Conservation (phyloP, 768 basidiomycete genomes). For the Tricholoma furcatifolium region DNA sequence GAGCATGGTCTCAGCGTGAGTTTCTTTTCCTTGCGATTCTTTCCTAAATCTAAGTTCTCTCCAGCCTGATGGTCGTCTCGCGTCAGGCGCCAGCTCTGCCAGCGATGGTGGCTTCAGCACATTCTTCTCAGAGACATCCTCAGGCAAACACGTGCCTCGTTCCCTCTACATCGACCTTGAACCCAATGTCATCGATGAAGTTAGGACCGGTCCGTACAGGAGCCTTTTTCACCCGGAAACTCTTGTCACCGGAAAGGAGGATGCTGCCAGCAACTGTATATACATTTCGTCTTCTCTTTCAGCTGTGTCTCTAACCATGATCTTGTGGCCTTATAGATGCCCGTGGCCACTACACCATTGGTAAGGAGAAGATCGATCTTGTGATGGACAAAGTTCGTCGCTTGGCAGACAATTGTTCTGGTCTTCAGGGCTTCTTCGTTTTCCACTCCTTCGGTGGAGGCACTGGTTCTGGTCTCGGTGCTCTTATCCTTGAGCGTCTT, state of each 20-base stretch:
- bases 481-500: slow-evolving; percentile 91
- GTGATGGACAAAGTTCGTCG: slow-evolving; percentile 96
- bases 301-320: neutral
- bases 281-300: slow-evolving; percentile 16
- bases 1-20: slow-evolving; percentile 95
- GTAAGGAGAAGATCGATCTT: slow-evolving; percentile 95
- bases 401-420: slow-evolving; percentile 93
- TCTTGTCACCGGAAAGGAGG: slow-evolving; percentile 96
- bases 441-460: slow-evolving; percentile 99
- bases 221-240: slow-evolving; percentile 98
- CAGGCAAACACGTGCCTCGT: slow-evolving; percentile 94
- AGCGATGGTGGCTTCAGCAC: slow-evolving; percentile 91
- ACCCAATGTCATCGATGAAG: slow-evolving; percentile 93
- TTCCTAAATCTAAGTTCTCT: slow-evolving; percentile 17
- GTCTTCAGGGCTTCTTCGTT: slow-evolving; percentile 98
- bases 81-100: slow-evolving; percentile 63
- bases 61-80: slow-evolving; percentile 90
- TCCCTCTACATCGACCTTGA: slow-evolving; percentile 97
- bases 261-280: slow-evolving; percentile 98
- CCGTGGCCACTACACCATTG: slow-evolving; percentile 97
- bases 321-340: slow-evolving; percentile 62
- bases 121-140: slow-evolving; percentile 95
- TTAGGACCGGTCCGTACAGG: slow-evolving; percentile 89
- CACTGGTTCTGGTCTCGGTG: slow-evolving; percentile 98
- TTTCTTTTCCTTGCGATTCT: slow-evolving; percentile 14